These are phyloP conservation scores for Rhizophagus clarus DNA, from an alignment of 192 early-diverging fungal species.

Conservation along the genomic window DNA sequence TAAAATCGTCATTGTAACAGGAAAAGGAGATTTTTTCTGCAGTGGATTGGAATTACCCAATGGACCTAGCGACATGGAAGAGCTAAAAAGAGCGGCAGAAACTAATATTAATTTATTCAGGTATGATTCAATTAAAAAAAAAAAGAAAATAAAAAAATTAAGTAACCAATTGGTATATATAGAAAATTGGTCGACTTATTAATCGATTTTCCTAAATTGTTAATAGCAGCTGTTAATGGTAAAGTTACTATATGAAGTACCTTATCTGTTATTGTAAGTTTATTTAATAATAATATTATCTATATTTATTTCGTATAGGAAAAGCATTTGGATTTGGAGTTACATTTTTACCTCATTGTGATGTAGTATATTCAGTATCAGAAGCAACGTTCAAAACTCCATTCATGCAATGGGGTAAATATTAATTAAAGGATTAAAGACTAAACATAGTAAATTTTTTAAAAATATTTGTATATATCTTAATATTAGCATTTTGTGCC, in stretches of 20 bases:
- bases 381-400: constrained; percentile 71
- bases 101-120: background rate
- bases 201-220: constrained; percentile 68
- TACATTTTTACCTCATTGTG: constrained; percentile 68
- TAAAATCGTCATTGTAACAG: constrained; percentile 65
- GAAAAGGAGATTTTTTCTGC: constrained; percentile 64
- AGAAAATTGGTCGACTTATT: constrained; percentile 26
- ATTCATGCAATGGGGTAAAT: constrained; percentile 69
- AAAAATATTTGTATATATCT: background rate
- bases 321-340: constrained; percentile 70
- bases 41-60: constrained; percentile 62
- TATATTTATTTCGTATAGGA: constrained; percentile 37
- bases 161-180: background rate
- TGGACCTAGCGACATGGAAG: constrained; percentile 31
- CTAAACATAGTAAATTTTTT: background rate
- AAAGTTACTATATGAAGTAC: constrained; percentile 5
- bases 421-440: background rate
- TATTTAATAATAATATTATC: background rate
- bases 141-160: background rate
- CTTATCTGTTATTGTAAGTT: background rate
- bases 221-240: constrained; percentile 74
- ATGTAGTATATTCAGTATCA: constrained; percentile 66
- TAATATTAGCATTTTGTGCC: constrained; percentile 59
- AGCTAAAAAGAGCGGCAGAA: background rate
- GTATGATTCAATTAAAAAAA: background rate